Percentiles rank a stretch among this genome's conserved stretches.
These are phyloP conservation scores for Centella asiatica DNA, from an alignment of 129 eudicot species.

Conservation along the genomic window DNA sequence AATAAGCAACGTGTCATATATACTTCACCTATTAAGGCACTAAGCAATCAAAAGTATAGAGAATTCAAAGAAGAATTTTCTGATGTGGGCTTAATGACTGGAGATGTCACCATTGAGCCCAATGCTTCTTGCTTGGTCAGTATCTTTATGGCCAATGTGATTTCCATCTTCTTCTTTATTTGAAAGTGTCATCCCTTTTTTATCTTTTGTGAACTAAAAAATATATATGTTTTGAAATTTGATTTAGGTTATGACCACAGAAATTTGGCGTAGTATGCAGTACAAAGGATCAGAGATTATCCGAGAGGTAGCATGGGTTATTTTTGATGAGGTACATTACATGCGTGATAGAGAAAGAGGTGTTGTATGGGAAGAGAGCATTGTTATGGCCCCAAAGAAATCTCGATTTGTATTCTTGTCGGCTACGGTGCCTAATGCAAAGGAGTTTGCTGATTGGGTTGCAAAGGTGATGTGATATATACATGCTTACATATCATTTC, in stretches of 20 bases:
- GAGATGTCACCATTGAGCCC: slow-evolving; percentile 94
- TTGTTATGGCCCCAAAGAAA: slow-evolving; percentile 96
- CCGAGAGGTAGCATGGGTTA: slow-evolving; percentile 95
- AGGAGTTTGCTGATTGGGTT: slow-evolving; percentile 99
- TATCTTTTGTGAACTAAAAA: not conserved
- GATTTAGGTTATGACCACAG: slow-evolving; percentile 95
- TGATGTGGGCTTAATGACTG: slow-evolving; percentile 98
- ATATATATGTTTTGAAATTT: not conserved
- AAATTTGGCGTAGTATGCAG: slow-evolving; percentile 99
- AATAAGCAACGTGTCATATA: slow-evolving; percentile 89
- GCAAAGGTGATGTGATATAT: slow-evolving; percentile 75
- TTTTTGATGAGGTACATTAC: slow-evolving; percentile 97
- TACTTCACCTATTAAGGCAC: slow-evolving; percentile 95
- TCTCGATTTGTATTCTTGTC: slow-evolving; percentile 90
- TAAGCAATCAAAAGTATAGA: slow-evolving; percentile 94
- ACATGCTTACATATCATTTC: not conserved
- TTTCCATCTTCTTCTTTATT: not conserved
- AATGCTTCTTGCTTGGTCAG: slow-evolving; percentile 96
- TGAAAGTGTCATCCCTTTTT: not conserved
- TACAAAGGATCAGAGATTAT: slow-evolving; percentile 92
- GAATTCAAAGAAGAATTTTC: slow-evolving; percentile 97
- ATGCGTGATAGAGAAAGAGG: slow-evolving; percentile 99
- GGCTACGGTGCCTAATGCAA: slow-evolving; percentile 97
- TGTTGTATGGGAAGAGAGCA: slow-evolving; percentile 99
- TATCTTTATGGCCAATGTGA: slow-evolving; percentile 5